A percentile compares a stretch with the other conserved stretches of the same genome.
Conservation (phyloP, 495 filamentous ascomycete species). For the Aspergillus steynii region DNA sequence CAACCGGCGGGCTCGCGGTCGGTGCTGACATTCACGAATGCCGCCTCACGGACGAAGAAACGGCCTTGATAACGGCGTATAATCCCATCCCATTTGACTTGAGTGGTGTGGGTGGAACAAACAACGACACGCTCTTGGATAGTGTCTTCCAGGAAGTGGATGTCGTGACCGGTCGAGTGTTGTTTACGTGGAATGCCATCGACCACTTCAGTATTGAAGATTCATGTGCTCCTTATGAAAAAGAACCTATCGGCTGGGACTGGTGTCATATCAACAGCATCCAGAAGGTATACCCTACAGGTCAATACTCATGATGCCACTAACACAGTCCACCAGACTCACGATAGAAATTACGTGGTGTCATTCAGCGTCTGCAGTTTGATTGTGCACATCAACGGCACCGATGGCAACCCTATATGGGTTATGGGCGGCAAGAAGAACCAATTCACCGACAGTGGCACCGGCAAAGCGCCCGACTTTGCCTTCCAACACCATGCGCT, state of each 20-base stretch:
- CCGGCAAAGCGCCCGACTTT: background rate
- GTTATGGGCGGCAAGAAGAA: background rate
- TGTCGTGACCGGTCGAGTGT: background rate
- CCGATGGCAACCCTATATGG: background rate
- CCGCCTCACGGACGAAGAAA: background rate
- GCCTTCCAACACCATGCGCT: background rate
- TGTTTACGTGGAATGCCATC: background rate
- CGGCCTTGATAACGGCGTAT: background rate
- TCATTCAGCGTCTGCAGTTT: background rate
- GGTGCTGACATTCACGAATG: background rate
- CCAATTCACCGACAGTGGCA: background rate
- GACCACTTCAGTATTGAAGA: background rate
- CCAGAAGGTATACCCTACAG: background rate
- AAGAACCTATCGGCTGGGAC: background rate
- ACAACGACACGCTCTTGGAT: background rate
- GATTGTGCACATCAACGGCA: background rate
- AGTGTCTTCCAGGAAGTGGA: background rate
- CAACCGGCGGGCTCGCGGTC: background rate
- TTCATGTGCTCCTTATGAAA: background rate
- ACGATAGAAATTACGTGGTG: background rate
- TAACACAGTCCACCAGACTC: background rate
- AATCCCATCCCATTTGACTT: background rate
- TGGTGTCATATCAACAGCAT: background rate
- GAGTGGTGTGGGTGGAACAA: background rate
- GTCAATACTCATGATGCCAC: no score